Evolutionary conservation across 768 basidiomycete genomes (phyloP).

Genomic region (Tephrocybe sp.): DNA sequence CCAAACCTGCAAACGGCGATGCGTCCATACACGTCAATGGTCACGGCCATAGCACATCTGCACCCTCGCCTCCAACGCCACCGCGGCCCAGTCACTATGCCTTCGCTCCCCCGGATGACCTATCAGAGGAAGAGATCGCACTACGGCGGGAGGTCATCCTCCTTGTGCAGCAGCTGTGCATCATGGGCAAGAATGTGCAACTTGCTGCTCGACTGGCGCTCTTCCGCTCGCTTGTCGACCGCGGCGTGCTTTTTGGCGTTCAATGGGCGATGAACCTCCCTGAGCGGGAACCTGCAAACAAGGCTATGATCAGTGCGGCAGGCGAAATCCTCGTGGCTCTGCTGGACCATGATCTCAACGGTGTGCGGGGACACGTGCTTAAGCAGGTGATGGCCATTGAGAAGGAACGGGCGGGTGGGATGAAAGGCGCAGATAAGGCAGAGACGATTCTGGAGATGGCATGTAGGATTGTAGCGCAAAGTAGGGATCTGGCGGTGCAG

Average conservation of each 20-base stretch:
- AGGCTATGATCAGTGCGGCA: conserved; percentile 72
- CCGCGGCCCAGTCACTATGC: conserved; percentile 38
- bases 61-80: conserved; percentile 12
- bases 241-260: conserved; percentile 86
- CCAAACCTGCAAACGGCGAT: conserved; percentile 31
- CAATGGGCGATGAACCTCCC: conserved; percentile 86
- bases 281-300: conserved; percentile 51
- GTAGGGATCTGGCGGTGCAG: conserved; percentile 84
- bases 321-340: conserved; percentile 85
- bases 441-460: conserved; percentile 77
- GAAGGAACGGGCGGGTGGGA: conserved; percentile 57
- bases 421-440: conserved; percentile 60
- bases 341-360: conserved; percentile 88
- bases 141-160: conserved; percentile 77
- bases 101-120: conserved; percentile 56
- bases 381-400: conserved; percentile 78
- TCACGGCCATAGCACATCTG: conserved; percentile 14
- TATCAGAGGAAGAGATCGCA: conserved; percentile 53
- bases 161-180: conserved; percentile 88
- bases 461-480: conserved; percentile 75
- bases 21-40: conserved; percentile 22
- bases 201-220: conserved; percentile 81
- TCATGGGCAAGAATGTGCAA: conserved; percentile 97
- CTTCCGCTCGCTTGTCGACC: conserved; percentile 85
- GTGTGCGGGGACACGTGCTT: conserved; percentile 81